Percentiles rank a stretch among this genome's conserved stretches.
These are phyloP conservation scores for Phytophthora tentaculata DNA, from an alignment of 352 stramenopile genomes.

Conservation along the genomic window DNA sequence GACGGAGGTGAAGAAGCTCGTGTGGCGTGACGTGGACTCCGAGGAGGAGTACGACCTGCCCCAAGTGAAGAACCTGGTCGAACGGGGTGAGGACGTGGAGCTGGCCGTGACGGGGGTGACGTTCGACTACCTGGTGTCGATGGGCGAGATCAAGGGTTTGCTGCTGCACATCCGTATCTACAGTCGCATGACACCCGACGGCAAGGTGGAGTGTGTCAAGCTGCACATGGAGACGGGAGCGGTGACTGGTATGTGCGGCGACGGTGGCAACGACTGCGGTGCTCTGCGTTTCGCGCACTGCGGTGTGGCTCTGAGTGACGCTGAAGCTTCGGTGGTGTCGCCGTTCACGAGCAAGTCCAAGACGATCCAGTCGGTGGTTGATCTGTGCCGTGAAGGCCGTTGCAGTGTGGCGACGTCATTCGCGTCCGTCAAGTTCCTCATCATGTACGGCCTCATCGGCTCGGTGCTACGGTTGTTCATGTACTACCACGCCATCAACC, in stretches of 20 bases:
- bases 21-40: conserved; percentile 60
- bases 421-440: conserved; percentile 85
- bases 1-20: conserved; percentile 36
- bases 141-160: conserved; percentile 60
- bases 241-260: conserved; percentile 86
- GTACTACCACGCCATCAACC: conserved; percentile 77
- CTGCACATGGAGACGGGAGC: conserved; percentile 71
- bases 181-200: conserved; percentile 77
- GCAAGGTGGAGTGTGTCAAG: conserved; percentile 78
- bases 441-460: conserved; percentile 89
- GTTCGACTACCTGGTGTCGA: conserved; percentile 73
- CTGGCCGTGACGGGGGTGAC: conserved; percentile 75
- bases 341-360: conserved; percentile 83
- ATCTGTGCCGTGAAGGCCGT: conserved; percentile 47
- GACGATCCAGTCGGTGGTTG: conserved; percentile 50
- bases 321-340: conserved; percentile 87
- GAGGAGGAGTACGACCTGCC: conserved; percentile 41
- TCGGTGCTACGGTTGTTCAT: conserved; percentile 67
- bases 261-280: conserved; percentile 92
- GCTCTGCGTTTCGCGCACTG: conserved; percentile 91
- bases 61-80: conserved; percentile 40
- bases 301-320: conserved; percentile 30
- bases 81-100: conserved; percentile 41
- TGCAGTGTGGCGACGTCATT: conserved; percentile 84
- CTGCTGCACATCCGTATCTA: conserved; percentile 80